phyloP scores from a whole-genome alignment of 352 stramenopile species.

The Phytophthora cactorum region DNA sequence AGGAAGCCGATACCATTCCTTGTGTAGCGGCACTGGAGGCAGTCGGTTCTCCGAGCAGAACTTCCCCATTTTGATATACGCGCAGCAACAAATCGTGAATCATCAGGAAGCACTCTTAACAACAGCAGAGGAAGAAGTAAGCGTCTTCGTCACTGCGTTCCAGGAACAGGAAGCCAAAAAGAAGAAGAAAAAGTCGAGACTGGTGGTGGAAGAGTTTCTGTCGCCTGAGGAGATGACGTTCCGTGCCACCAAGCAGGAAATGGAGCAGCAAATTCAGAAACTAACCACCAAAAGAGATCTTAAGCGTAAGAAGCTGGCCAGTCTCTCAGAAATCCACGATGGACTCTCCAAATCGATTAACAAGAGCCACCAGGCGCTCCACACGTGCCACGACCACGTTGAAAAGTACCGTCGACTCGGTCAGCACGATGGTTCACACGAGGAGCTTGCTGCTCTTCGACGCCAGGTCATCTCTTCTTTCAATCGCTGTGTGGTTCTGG shows the following conservation, averaged over 20 bases:
- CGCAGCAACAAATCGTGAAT: conserved; percentile 65
- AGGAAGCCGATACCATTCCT: conserved; percentile 56
- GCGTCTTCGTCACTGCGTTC: conserved; percentile 50
- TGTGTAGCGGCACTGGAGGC: conserved; percentile 38
- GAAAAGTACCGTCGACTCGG: conserved; percentile 42
- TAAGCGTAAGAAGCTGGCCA: conserved; percentile 33
- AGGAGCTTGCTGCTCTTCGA: conserved; percentile 23
- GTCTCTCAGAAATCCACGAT: conserved; percentile 34
- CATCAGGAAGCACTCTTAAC: conserved; percentile 41
- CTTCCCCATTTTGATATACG: conserved; percentile 63
- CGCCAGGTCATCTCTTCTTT: conserved; percentile 53
- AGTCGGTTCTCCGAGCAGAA: conserved; percentile 67
- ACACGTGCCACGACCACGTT: conserved; percentile 55
- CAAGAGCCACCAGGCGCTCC: conserved; percentile 67
- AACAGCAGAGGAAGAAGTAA: conserved; percentile 37
- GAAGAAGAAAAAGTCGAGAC: conserved; percentile 85
- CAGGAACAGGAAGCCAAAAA: conserved; percentile 71
- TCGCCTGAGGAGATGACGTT: conserved; percentile 73
- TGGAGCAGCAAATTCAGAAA: conserved; percentile 45
- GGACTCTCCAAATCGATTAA: conserved; percentile 53
- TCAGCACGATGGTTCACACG: neutral
- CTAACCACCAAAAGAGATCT: conserved; percentile 31
- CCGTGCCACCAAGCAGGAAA: conserved; percentile 40
- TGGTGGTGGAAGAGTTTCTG: conserved; percentile 74
- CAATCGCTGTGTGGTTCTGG: conserved; percentile 56